Evolutionary conservation across 2,329 filamentous ascomycete species (phyloP).

Genomic region (Juglanconis juglandina): DNA sequence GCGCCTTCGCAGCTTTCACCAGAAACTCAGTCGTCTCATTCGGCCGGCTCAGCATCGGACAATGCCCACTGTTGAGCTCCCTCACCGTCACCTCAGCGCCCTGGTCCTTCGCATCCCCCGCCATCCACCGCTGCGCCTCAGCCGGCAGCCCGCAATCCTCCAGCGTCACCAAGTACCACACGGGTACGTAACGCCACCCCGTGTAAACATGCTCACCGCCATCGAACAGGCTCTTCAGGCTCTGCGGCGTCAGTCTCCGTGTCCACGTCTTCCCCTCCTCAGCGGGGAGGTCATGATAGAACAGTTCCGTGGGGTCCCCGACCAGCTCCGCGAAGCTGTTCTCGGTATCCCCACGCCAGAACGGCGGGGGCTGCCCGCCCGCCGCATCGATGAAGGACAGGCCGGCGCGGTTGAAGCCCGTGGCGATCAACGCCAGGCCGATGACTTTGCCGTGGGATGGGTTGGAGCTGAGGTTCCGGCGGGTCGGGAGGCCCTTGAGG

Average conservation of each 20-base stretch:
- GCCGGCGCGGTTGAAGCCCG: slow-evolving; percentile 38
- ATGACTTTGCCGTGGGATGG: slow-evolving; percentile 35
- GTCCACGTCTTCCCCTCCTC: slow-evolving; percentile 43
- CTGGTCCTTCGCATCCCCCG: slow-evolving; percentile 36
- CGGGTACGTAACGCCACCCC: slow-evolving; percentile 45
- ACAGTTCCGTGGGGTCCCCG: slow-evolving; percentile 35
- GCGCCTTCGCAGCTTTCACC: slow-evolving; percentile 32
- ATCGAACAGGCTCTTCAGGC: slow-evolving; percentile 41
- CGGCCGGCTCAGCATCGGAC: slow-evolving; percentile 46
- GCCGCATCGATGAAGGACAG: slow-evolving; percentile 38
- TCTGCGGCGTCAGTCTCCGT: slow-evolving; percentile 37
- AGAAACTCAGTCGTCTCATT: slow-evolving; percentile 37
- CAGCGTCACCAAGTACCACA: slow-evolving; percentile 42
- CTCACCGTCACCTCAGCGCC: slow-evolving; percentile 34
- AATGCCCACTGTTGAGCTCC: slow-evolving; percentile 45
- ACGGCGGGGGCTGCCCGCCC: slow-evolving; percentile 39
- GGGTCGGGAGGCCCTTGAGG: slow-evolving; percentile 37
- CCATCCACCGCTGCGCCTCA: slow-evolving; percentile 34
- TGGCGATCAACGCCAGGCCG: slow-evolving; percentile 42
- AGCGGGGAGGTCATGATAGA: slow-evolving; percentile 47
- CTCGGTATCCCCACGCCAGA: slow-evolving; percentile 35
- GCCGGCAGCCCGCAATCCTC: slow-evolving; percentile 39
- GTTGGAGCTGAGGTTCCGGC: slow-evolving; percentile 7
- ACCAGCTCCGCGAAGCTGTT: slow-evolving; percentile 41
- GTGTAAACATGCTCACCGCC: slow-evolving; percentile 41